Evolutionary conservation across 371 early-diverging fungal species (phyloP).

Genomic region (Mucor racemosus): DNA sequence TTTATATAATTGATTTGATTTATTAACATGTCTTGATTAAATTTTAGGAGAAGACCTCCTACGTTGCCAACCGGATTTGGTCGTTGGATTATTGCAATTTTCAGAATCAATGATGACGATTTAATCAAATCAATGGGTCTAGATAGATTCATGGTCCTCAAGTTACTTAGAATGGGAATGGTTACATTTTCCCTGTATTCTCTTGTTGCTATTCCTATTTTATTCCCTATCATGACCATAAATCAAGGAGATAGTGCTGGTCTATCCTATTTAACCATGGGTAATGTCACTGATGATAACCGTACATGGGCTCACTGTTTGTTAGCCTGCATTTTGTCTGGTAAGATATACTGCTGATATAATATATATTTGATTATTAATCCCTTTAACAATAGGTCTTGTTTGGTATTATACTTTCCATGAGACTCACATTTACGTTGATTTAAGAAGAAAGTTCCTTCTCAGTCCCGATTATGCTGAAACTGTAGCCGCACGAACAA

Average conservation of each 20-base stretch:
- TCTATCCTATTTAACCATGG: conserved; percentile 64
- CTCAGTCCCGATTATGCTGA: conserved; percentile 61
- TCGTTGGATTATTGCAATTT: conserved; percentile 64
- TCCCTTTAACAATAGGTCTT: conserved; percentile 16
- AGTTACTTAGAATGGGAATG: conserved; percentile 67
- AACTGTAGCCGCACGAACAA: conserved; percentile 66
- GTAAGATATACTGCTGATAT: conserved; percentile 33
- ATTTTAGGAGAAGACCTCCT: conserved; percentile 61
- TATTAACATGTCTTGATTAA: neutral
- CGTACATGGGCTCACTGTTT: conserved; percentile 76
- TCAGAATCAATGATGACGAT: conserved; percentile 60
- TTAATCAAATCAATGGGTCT: conserved; percentile 69
- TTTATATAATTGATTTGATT: neutral
- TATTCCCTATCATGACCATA: conserved; percentile 70
- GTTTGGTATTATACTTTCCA: conserved; percentile 60
- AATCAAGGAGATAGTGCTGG: conserved; percentile 46
- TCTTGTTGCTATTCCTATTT: conserved; percentile 63
- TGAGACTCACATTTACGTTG: conserved; percentile 69
- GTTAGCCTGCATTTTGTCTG: conserved; percentile 59
- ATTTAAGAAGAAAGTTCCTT: conserved; percentile 69
- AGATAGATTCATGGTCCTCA: conserved; percentile 82
- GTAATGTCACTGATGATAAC: conserved; percentile 57
- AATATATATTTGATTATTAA: neutral
- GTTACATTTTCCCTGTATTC: conserved; percentile 60
- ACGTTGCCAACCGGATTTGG: conserved; percentile 55